Evolutionary conservation across 306 rosid species (phyloP).

Genomic region (Hylodesmum podocarpum): DNA sequence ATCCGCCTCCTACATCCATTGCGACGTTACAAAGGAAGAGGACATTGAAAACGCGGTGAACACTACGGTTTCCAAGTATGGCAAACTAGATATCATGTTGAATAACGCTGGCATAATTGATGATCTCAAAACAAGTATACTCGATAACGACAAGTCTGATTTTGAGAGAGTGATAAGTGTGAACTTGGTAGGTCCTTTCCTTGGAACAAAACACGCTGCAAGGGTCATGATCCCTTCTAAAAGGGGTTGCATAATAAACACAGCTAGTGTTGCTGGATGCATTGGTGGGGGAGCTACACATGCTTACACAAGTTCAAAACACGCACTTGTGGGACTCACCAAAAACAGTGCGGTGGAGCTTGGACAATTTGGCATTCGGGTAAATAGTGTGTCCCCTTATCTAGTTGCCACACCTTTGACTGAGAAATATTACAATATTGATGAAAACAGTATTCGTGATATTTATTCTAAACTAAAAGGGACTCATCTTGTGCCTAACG

Average conservation of each 20-base stretch:
- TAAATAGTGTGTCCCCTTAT: conserved; percentile 48
- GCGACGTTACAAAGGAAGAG: conserved; percentile 47
- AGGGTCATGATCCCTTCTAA: conserved; percentile 42
- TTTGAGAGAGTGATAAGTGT: conserved; percentile 42
- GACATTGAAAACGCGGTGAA: conserved; percentile 41
- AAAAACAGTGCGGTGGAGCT: conserved; percentile 45
- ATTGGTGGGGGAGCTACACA: conserved; percentile 37
- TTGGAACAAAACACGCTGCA: conserved; percentile 56
- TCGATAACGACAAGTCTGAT: conserved; percentile 2
- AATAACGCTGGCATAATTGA: conserved; percentile 47
- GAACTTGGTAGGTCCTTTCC: conserved; percentile 39
- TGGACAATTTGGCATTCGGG: conserved; percentile 45
- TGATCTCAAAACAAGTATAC: conserved; percentile 17
- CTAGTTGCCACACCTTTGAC: conserved; percentile 18
- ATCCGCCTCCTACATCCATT: conserved; percentile 37
- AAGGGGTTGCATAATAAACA: conserved; percentile 44
- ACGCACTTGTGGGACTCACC: conserved; percentile 40
- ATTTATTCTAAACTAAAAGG: conserved; percentile 41
- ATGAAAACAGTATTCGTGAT: background rate
- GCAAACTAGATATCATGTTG: conserved; percentile 59
- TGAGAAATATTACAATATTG: background rate
- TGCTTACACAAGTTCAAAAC: conserved; percentile 50
- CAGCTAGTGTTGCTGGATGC: conserved; percentile 28
- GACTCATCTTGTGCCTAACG: conserved; percentile 4
- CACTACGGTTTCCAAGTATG: conserved; percentile 28